These are phyloP conservation scores for Debaryomyces castellii DNA, from an alignment of 805 yeast species.

Conservation along the genomic window DNA sequence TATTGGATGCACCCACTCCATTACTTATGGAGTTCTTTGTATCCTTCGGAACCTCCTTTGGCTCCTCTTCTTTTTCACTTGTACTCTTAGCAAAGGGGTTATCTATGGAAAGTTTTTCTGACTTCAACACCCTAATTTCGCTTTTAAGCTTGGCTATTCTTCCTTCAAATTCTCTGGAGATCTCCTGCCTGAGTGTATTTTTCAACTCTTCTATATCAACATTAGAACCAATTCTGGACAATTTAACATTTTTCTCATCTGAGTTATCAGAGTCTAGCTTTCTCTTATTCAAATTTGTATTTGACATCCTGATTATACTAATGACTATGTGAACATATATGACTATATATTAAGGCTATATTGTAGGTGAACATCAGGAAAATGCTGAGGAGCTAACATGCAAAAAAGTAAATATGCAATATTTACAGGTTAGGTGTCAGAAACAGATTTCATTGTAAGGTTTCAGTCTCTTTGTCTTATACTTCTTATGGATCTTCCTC, in stretches of 20 bases:
- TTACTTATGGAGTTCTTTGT: not conserved
- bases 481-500: slow-evolving; percentile 11
- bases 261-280: slow-evolving; percentile 13
- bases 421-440: slow-evolving; percentile 2
- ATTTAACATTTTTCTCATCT: slow-evolving; percentile 10
- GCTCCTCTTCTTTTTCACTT: slow-evolving; percentile 1
- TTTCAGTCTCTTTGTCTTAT: slow-evolving; percentile 10
- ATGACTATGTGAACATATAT: not conserved
- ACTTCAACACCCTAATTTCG: slow-evolving; percentile 19
- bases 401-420: not conserved
- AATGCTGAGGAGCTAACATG: not conserved
- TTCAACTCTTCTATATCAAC: slow-evolving; percentile 23
- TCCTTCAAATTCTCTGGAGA: slow-evolving; percentile 19
- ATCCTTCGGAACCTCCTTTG: slow-evolving; percentile 5
- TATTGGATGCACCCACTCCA: not conserved
- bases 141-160: slow-evolving; percentile 17
- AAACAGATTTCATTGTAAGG: not conserved
- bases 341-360: not conserved
- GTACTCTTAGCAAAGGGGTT: slow-evolving; percentile 2
- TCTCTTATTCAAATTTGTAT: slow-evolving; percentile 16
- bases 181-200: slow-evolving; percentile 30
- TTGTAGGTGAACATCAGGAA: not conserved
- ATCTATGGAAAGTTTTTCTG: slow-evolving; percentile 8
- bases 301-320: slow-evolving; percentile 10
- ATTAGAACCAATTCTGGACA: slow-evolving; percentile 3